Percentiles rank a stretch among this genome's conserved stretches.
Conservation (phyloP, 805 yeast genomes). For the Clavispora vitiphila region DNA sequence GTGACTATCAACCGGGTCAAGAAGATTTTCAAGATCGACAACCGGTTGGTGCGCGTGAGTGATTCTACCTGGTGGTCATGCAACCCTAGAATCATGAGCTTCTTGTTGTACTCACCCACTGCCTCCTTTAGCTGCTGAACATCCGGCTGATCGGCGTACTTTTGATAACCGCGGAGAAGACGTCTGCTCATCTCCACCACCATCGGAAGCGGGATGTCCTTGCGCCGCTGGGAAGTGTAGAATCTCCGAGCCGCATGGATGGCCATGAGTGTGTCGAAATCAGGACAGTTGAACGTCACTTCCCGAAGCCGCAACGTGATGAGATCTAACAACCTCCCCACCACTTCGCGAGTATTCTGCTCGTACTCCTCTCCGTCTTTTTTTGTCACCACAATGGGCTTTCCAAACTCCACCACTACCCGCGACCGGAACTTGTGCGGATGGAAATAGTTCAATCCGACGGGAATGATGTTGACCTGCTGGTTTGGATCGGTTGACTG, state of each 20-base stretch:
- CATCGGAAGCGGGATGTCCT: conserved; percentile 34
- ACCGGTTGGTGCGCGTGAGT: conserved; percentile 19
- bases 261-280: conserved; percentile 39
- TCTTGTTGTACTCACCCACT: conserved; percentile 31
- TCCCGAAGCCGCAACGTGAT: conserved; percentile 33
- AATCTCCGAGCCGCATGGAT: conserved; percentile 40
- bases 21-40: conserved; percentile 21
- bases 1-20: conserved; percentile 23
- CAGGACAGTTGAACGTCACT: conserved; percentile 38
- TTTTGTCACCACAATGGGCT: conserved; percentile 32
- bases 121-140: conserved; percentile 24
- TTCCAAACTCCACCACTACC: conserved; percentile 40
- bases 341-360: conserved; percentile 23
- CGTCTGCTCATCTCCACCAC: conserved; percentile 40
- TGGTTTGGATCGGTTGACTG: conserved; percentile 18
- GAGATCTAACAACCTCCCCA: conserved; percentile 21
- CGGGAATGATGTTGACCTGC: conserved; percentile 31
- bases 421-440: conserved; percentile 37
- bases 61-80: conserved; percentile 40
- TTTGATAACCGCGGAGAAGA: conserved; percentile 32
- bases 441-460: conserved; percentile 40
- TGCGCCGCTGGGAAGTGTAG: conserved; percentile 31
- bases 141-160: conserved; percentile 30
- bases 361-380: conserved; percentile 24
- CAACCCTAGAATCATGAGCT: conserved; percentile 27